Percentiles rank a stretch among this genome's conserved stretches.
Conservation (phyloP, 352 stramenopile species). For the Chrysophaeum taylorii region DNA sequence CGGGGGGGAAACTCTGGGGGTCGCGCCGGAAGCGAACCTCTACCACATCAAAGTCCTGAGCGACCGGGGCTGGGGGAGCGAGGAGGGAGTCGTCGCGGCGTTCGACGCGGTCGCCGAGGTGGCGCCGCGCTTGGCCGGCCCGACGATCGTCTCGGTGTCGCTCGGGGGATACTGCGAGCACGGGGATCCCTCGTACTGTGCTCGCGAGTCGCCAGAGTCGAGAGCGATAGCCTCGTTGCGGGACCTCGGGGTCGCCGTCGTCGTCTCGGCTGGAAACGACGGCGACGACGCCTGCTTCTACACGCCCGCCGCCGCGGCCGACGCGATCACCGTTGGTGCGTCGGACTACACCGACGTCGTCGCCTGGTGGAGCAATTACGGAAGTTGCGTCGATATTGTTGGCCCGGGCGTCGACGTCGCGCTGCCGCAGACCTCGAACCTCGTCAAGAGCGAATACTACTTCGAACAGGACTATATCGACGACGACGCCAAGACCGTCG, state of each 20-base stretch:
- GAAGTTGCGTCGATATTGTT: conserved; percentile 21
- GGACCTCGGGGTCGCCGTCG: background rate
- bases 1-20: conserved; percentile 6
- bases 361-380: conserved; percentile 19
- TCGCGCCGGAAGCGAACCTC: conserved; percentile 3
- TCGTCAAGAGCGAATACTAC: too few species aligned
- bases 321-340: conserved; percentile 14
- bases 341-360: background rate
- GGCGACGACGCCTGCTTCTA: background rate
- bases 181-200: background rate
- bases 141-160: conserved; percentile 12
- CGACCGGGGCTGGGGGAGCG: background rate
- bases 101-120: conserved; percentile 1
- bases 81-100: background rate
- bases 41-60: conserved; percentile 15
- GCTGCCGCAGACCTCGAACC: background rate
- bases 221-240: background rate
- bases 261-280: conserved; percentile 19
- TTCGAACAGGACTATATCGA: too few species aligned
- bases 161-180: conserved; percentile 3
- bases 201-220: background rate
- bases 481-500: background rate
- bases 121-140: background rate
- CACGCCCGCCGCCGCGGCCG: background rate
- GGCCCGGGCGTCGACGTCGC: conserved; percentile 20